A percentile compares a stretch with the other conserved stretches of the same genome.
These are phyloP conservation scores for Claviceps sp. DNA, from an alignment of 2,329 filamentous ascomycete species.

Conservation along the genomic window DNA sequence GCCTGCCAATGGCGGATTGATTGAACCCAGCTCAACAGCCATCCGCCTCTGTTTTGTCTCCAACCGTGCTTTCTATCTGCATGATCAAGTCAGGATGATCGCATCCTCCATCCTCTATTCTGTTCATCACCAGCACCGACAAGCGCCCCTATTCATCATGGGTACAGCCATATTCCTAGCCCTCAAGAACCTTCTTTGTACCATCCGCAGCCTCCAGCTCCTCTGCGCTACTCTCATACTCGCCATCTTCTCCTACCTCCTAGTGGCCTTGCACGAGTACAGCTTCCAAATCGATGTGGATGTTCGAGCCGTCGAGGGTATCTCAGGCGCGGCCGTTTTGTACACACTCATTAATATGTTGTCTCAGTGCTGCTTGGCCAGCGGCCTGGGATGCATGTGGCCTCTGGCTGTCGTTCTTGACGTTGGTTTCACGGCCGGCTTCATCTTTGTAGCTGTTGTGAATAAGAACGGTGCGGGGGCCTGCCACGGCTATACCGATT, in stretches of 20 bases:
- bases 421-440: slow-evolving; percentile 58
- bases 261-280: slow-evolving; percentile 57
- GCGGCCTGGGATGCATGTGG: slow-evolving; percentile 57
- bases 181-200: slow-evolving; percentile 56
- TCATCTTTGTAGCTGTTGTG: slow-evolving; percentile 69
- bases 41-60: too few relatives aligned
- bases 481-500: slow-evolving; percentile 49
- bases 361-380: slow-evolving; percentile 63
- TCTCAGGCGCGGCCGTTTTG: slow-evolving; percentile 59
- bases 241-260: slow-evolving; percentile 73
- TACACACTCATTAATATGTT: slow-evolving; percentile 64
- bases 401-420: slow-evolving; percentile 64
- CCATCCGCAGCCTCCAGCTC: slow-evolving; percentile 63
- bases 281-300: slow-evolving; percentile 47
- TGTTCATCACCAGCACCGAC: too few relatives aligned
- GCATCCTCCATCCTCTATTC: too few relatives aligned
- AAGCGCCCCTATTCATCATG: too few relatives aligned
- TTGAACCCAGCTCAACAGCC: too few relatives aligned
- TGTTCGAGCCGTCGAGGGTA: slow-evolving; percentile 62
- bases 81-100: too few relatives aligned
- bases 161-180: slow-evolving; percentile 24
- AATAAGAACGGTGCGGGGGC: slow-evolving; percentile 54
- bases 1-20: too few relatives aligned
- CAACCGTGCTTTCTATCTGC: too few relatives aligned
- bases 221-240: slow-evolving; percentile 60